These are phyloP conservation scores for Talaromyces wortmannii DNA, from an alignment of 495 filamentous ascomycete species.

Conservation along the genomic window DNA sequence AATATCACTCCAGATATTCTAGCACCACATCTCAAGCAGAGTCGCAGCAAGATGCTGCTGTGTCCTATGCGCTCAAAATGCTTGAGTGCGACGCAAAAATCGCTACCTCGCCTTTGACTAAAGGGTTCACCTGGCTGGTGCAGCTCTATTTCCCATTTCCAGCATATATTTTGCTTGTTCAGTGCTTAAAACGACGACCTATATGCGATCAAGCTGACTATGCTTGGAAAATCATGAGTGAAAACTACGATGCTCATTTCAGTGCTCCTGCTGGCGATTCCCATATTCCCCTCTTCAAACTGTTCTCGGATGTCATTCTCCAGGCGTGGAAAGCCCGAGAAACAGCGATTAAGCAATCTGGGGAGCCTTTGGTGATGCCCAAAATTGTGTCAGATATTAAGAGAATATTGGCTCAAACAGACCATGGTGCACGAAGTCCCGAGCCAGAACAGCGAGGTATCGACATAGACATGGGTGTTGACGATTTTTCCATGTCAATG, in stretches of 20 bases:
- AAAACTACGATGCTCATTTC: conserved; percentile 40
- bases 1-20: conserved; percentile 30
- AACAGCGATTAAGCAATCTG: conserved; percentile 9
- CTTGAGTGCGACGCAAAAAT: conserved; percentile 44
- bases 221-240: conserved; percentile 43
- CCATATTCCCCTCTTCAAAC: conserved; percentile 26
- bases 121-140: conserved; percentile 37
- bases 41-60: conserved; percentile 24
- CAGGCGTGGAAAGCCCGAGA: conserved; percentile 36
- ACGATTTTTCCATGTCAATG: conserved; percentile 11
- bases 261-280: not conserved
- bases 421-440: conserved; percentile 1
- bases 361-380: conserved; percentile 18
- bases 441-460: conserved; percentile 8
- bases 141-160: conserved; percentile 45
- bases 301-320: conserved; percentile 38
- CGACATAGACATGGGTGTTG: conserved; percentile 7
- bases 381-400: conserved; percentile 32
- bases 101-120: conserved; percentile 35
- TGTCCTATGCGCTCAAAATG: conserved; percentile 32
- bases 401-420: conserved; percentile 14
- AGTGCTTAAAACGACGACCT: conserved; percentile 37
- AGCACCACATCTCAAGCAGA: conserved; percentile 16
- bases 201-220: conserved; percentile 15
- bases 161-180: conserved; percentile 41